These are phyloP conservation scores for Gaillardinia entomophila DNA, from an alignment of 805 yeast species.

Conservation along the genomic window DNA sequence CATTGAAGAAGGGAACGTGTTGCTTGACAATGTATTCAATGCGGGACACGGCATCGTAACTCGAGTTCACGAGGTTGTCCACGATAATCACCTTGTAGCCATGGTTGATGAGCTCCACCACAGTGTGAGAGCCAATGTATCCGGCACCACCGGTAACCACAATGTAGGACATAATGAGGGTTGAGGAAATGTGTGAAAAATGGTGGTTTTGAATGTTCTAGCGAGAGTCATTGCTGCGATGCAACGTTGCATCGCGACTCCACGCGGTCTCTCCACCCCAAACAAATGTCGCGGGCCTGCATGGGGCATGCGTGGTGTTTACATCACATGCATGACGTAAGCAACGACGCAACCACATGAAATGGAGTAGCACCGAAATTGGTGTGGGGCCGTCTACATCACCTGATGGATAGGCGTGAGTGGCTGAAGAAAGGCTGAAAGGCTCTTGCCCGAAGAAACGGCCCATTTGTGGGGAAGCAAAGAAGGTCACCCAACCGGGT, in stretches of 20 bases:
- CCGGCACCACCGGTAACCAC: slow-evolving; percentile 86
- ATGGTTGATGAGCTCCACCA: slow-evolving; percentile 51
- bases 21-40: slow-evolving; percentile 48
- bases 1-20: slow-evolving; percentile 49
- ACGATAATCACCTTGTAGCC: slow-evolving; percentile 69
- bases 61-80: slow-evolving; percentile 65
- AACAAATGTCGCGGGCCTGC: too few relatives aligned
- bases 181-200: not conserved
- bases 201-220: not conserved
- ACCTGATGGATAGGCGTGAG: too few relatives aligned
- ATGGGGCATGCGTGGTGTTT: too few relatives aligned
- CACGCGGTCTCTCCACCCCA: too few relatives aligned
- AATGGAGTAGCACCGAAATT: too few relatives aligned
- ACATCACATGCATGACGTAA: too few relatives aligned
- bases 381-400: too few relatives aligned
- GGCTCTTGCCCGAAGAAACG: too few relatives aligned
- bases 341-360: too few relatives aligned
- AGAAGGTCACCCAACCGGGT: too few relatives aligned
- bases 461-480: too few relatives aligned
- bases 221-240: not conserved
- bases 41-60: slow-evolving; percentile 59
- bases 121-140: slow-evolving; percentile 80
- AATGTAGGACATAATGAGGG: slow-evolving; percentile 23
- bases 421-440: too few relatives aligned
- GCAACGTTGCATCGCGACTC: not conserved